These are phyloP conservation scores for Herpomyces periplanetae DNA, from an alignment of 2,329 filamentous ascomycete species.

Conservation along the genomic window DNA sequence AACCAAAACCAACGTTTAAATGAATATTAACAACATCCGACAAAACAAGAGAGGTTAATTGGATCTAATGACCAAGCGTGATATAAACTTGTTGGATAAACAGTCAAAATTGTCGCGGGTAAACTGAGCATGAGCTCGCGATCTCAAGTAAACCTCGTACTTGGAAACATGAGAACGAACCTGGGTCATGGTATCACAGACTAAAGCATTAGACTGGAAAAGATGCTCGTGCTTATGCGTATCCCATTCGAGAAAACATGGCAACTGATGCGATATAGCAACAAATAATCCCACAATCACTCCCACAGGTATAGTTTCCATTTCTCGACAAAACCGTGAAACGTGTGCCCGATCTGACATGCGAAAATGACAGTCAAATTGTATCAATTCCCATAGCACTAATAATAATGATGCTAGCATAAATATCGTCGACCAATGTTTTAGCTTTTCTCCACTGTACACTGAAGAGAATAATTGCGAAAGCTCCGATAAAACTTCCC, in stretches of 20 bases:
- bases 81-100: constrained; percentile 83
- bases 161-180: constrained; percentile 65
- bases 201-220: constrained; percentile 55
- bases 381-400: constrained; percentile 91
- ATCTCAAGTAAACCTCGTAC: constrained; percentile 59
- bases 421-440: constrained; percentile 97
- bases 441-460: constrained; percentile 80
- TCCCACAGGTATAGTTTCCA: constrained; percentile 80
- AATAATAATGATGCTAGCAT: constrained; percentile 75
- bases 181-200: constrained; percentile 86
- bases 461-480: constrained; percentile 81
- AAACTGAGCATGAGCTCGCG: constrained; percentile 39
- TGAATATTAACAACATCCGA: no score
- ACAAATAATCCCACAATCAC: constrained; percentile 91
- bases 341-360: constrained; percentile 47
- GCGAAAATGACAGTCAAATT: constrained; percentile 89
- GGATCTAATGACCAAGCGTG: constrained; percentile 74
- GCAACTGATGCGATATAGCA: constrained; percentile 84
- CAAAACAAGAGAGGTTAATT: constrained; percentile 15
- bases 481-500: constrained; percentile 75
- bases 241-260: constrained; percentile 73
- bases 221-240: constrained; percentile 60
- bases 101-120: constrained; percentile 76
- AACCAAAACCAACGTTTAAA: no score
- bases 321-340: constrained; percentile 76